phyloP scores from a whole-genome alignment of 2,329 filamentous ascomycete species.

The Botrytis deweyae region DNA sequence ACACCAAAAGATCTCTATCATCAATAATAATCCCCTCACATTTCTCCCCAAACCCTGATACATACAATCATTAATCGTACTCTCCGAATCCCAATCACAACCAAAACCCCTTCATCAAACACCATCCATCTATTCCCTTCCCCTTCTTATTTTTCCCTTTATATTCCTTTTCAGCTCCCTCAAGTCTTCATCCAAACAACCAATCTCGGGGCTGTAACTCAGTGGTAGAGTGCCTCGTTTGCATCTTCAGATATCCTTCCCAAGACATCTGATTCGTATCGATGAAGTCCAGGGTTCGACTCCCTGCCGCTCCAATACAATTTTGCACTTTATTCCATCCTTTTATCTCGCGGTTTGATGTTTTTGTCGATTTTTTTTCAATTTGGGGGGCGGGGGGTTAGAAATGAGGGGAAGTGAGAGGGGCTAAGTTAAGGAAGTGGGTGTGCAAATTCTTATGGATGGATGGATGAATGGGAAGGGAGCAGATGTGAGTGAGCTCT shows the following conservation, averaged over 20 bases:
- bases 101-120: background rate
- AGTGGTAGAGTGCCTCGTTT: slow-evolving; percentile 14
- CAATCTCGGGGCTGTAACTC: background rate
- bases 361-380: background rate
- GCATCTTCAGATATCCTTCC: background rate
- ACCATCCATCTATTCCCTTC: background rate
- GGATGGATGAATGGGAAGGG: background rate
- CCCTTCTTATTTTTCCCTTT: rapidly evolving
- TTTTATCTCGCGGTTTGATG: background rate
- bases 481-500: background rate
- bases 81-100: background rate
- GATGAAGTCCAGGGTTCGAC: slow-evolving; percentile 14
- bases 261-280: background rate
- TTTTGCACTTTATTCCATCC: background rate
- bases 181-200: rapidly evolving
- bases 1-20: background rate
- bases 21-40: background rate
- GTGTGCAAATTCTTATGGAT: background rate
- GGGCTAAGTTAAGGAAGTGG: background rate
- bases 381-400: background rate
- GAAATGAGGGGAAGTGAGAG: background rate
- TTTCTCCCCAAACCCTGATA: background rate
- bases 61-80: background rate
- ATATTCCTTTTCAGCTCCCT: rapidly evolving
- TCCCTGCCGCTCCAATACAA: background rate